Evolutionary conservation across 2,329 filamentous ascomycete species (phyloP).

Genomic region (Colletotrichum lindemuthianum): DNA sequence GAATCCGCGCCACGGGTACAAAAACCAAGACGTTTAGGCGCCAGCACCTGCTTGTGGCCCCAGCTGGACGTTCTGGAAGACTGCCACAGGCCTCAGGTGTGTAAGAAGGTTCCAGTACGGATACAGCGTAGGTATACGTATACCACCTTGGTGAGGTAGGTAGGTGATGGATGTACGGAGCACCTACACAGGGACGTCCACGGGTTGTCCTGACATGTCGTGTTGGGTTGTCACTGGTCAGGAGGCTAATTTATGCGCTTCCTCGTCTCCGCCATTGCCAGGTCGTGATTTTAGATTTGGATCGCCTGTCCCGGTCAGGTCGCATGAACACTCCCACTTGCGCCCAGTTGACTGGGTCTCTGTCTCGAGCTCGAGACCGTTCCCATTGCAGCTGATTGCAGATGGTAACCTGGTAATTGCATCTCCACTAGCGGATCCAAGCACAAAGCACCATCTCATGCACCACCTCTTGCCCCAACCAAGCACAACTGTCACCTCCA

Average conservation of each 20-base stretch:
- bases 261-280: not conserved
- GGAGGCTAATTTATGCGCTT: constrained; percentile 31
- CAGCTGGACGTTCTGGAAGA: not conserved
- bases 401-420: constrained; percentile 36
- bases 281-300: constrained; percentile 33
- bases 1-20: not conserved
- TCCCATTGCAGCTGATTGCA: constrained; percentile 34
- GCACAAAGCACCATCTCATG: not conserved
- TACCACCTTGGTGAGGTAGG: no score
- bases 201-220: no score
- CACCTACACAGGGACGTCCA: no score
- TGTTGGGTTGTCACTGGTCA: not conserved
- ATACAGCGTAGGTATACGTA: no score
- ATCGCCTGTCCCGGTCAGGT: constrained; percentile 36
- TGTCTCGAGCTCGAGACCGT: constrained; percentile 30
- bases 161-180: no score
- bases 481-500: not conserved
- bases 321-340: constrained; percentile 31
- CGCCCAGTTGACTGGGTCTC: constrained; percentile 34
- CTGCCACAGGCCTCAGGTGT: constrained; percentile 6
- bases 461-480: not conserved
- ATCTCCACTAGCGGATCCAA: constrained; percentile 25
- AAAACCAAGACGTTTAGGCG: not conserved
- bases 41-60: not conserved
- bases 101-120: no score